phyloP scores from a whole-genome alignment of 768 basidiomycete species.

The Boletus rubropictus region DNA sequence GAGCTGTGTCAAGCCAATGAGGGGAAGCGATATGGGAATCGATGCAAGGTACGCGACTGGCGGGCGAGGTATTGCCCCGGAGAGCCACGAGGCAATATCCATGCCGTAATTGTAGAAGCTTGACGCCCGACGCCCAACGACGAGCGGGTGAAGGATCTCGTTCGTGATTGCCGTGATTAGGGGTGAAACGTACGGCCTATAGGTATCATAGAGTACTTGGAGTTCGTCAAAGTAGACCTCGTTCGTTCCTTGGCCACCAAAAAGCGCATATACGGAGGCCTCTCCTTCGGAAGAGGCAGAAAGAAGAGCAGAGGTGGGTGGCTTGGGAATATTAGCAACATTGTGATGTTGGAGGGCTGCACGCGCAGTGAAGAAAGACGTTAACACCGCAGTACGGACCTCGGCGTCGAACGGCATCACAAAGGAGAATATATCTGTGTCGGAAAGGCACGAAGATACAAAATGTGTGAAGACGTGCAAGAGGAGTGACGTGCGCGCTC shows the following conservation, averaged over 20 bases:
- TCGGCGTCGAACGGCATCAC: conserved; percentile 70
- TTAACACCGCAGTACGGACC: conserved; percentile 67
- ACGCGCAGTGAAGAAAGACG: conserved; percentile 75
- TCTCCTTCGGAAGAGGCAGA: conserved; percentile 54
- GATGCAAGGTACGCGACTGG: conserved; percentile 84
- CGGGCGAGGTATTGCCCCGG: conserved; percentile 63
- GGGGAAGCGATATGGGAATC: conserved; percentile 87
- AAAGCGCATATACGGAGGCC: conserved; percentile 82
- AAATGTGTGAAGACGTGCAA: conserved; percentile 74
- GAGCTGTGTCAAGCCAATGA: conserved; percentile 95
- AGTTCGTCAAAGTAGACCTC: conserved; percentile 98
- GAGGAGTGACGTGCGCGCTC: conserved; percentile 61
- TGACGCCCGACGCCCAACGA: conserved; percentile 47
- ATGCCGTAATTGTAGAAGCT: conserved; percentile 77
- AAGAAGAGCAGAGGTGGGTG: conserved; percentile 65
- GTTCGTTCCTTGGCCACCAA: conserved; percentile 97
- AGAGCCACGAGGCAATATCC: conserved; percentile 80
- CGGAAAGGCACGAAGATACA: conserved; percentile 63
- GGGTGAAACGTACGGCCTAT: conserved; percentile 76
- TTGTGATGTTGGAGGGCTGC: conserved; percentile 58
- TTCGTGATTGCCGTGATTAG: conserved; percentile 61
- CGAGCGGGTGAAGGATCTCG: conserved; percentile 68
- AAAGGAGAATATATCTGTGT: conserved; percentile 77
- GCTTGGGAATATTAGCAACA: conserved; percentile 49
- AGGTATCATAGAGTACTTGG: conserved; percentile 84